A percentile compares a stretch with the other conserved stretches of the same genome.
Evolutionary conservation across 306 rosid species (phyloP).

Genomic region (Cotoneaster glaucophyllus): DNA sequence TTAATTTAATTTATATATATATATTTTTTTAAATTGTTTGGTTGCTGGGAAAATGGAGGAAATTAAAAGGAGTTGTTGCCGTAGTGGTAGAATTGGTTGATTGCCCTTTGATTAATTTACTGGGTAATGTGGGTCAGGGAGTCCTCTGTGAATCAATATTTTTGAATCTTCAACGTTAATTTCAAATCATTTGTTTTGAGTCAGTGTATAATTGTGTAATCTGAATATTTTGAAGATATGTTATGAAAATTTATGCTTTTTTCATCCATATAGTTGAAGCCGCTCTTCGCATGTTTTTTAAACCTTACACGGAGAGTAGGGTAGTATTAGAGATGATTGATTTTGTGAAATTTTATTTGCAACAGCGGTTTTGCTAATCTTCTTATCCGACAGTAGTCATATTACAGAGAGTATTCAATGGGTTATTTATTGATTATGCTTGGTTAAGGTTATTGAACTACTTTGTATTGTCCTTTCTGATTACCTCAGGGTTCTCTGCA

Average conservation of each 20-base stretch:
- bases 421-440: conserved; percentile 2
- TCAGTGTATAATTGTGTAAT: conserved; percentile 1
- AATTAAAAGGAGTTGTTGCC: neutral
- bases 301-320: neutral
- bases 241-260: neutral
- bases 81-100: neutral
- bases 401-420: neutral
- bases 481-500: conserved; percentile 73
- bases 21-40: neutral
- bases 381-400: neutral
- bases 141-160: neutral
- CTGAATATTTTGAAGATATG: neutral
- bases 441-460: conserved; percentile 1
- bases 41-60: neutral
- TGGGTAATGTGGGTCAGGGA: neutral
- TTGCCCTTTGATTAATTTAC: neutral
- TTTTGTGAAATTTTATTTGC: neutral
- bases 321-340: neutral
- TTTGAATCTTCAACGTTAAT: neutral
- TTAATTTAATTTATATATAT: neutral
- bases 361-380: neutral
- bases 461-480: conserved; percentile 11
- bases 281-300: neutral
- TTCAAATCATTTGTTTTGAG: neutral
- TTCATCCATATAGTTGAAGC: neutral